These are phyloP conservation scores for Acorus gramineus DNA, from an alignment of 106 monocot species.

Conservation along the genomic window DNA sequence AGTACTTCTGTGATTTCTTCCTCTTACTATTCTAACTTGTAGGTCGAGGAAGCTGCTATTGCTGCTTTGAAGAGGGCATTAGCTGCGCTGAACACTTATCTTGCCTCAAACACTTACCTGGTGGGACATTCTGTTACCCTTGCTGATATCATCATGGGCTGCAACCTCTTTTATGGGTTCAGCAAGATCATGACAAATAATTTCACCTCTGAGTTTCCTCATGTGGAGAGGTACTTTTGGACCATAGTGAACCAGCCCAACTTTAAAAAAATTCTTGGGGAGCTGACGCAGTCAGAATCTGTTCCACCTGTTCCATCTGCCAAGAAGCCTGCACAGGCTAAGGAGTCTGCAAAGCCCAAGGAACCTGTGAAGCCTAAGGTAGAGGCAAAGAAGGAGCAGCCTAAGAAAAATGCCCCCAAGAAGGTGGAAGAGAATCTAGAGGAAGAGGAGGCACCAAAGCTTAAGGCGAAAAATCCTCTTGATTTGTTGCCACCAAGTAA, in stretches of 20 bases:
- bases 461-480: conserved; percentile 71
- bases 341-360: conserved; percentile 43
- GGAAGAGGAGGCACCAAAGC: conserved; percentile 73
- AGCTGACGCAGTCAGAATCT: conserved; percentile 63
- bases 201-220: conserved; percentile 78
- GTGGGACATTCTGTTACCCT: conserved; percentile 72
- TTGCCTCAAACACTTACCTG: conserved; percentile 64
- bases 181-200: conserved; percentile 43
- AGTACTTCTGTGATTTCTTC: not conserved
- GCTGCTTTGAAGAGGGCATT: conserved; percentile 58
- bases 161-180: conserved; percentile 62
- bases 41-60: conserved; percentile 69
- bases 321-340: conserved; percentile 39
- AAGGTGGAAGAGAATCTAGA: conserved; percentile 31
- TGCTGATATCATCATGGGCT: conserved; percentile 70
- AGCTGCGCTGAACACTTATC: conserved; percentile 54
- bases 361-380: not conserved
- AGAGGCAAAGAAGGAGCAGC: conserved; percentile 26
- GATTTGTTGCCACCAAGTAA: conserved; percentile 83
- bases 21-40: too few species aligned
- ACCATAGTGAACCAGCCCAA: conserved; percentile 85
- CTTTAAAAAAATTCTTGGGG: conserved; percentile 53
- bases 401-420: conserved; percentile 41
- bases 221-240: conserved; percentile 92
- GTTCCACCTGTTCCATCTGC: conserved; percentile 37